phyloP scores from a whole-genome alignment of 345 rosid species.

The Gossypium stocksii region DNA sequence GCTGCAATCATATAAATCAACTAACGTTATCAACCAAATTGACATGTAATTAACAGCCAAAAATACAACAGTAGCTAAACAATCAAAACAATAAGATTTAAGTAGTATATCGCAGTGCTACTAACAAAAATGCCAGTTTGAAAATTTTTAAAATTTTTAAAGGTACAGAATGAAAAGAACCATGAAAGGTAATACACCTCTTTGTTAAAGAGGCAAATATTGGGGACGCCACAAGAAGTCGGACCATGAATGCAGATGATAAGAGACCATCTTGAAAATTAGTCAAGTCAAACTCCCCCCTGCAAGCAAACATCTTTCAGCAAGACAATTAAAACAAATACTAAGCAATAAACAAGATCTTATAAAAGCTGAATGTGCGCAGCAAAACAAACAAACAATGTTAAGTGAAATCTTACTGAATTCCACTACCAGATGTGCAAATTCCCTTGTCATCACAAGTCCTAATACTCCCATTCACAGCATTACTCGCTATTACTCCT shows the following conservation, averaged over 20 bases:
- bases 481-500: constrained; percentile 92
- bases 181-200: constrained; percentile 36
- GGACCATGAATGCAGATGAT: constrained; percentile 98
- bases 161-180: neutral
- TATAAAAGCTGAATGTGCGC: neutral
- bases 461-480: constrained; percentile 70
- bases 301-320: constrained; percentile 24
- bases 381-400: constrained; percentile 11
- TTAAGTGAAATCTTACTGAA: constrained; percentile 53
- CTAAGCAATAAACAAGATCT: neutral
- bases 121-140: neutral
- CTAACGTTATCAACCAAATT: constrained; percentile 5
- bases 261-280: constrained; percentile 91
- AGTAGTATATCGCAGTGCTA: neutral
- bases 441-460: constrained; percentile 52
- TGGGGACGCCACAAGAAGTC: constrained; percentile 87
- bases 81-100: neutral
- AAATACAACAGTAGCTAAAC: neutral
- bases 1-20: constrained; percentile 37
- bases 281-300: constrained; percentile 71
- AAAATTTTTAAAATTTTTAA: neutral
- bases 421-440: constrained; percentile 73
- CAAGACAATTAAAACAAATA: neutral
- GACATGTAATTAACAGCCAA: neutral
- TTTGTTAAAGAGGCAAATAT: constrained; percentile 84